These are phyloP conservation scores for Candida buenavistaensis DNA, from an alignment of 1,139 yeast genomes.

Conservation along the genomic window DNA sequence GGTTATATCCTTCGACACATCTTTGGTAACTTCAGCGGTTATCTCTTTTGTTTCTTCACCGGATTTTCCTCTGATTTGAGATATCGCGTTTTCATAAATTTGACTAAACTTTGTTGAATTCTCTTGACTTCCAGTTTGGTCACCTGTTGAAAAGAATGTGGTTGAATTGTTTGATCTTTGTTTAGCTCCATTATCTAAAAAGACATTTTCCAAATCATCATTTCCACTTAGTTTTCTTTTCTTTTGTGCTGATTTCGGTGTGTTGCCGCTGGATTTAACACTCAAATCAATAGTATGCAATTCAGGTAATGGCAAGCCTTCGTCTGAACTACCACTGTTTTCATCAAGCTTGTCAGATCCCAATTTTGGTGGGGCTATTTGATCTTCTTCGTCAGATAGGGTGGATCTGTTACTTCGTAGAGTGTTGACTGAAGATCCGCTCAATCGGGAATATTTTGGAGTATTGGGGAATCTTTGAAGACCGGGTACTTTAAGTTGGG, in stretches of 20 bases:
- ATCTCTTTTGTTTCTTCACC: slow-evolving; percentile 1
- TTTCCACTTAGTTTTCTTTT: slow-evolving; percentile 14
- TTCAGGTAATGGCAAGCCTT: slow-evolving; percentile 22
- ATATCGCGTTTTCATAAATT: slow-evolving; percentile 29
- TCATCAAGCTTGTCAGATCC: slow-evolving; percentile 8
- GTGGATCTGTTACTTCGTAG: slow-evolving; percentile 25
- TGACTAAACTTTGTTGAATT: slow-evolving; percentile 31
- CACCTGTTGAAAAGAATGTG: slow-evolving; percentile 4
- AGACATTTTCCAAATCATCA: slow-evolving; percentile 29
- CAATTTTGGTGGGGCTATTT: slow-evolving; percentile 37
- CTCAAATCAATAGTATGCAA: slow-evolving; percentile 25
- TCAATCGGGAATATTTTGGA: slow-evolving; percentile 36
- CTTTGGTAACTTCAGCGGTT: slow-evolving; percentile 4
- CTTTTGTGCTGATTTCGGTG: slow-evolving; percentile 8
- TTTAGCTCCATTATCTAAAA: slow-evolving; percentile 22
- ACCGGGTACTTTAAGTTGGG: slow-evolving; percentile 19
- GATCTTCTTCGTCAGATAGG: slow-evolving; percentile 29
- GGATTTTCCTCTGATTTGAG: slow-evolving; percentile 4
- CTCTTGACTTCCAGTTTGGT: slow-evolving; percentile 11
- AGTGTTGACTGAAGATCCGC: slow-evolving; percentile 21
- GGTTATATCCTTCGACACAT: slow-evolving; percentile 9
- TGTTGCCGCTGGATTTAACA: slow-evolving; percentile 6
- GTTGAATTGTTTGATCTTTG: slow-evolving; percentile 9
- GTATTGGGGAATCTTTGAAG: slow-evolving; percentile 52
- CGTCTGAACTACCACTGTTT: slow-evolving; percentile 14